Conservation (phyloP, 495 filamentous ascomycete species). For the Monascus purpureus region DNA sequence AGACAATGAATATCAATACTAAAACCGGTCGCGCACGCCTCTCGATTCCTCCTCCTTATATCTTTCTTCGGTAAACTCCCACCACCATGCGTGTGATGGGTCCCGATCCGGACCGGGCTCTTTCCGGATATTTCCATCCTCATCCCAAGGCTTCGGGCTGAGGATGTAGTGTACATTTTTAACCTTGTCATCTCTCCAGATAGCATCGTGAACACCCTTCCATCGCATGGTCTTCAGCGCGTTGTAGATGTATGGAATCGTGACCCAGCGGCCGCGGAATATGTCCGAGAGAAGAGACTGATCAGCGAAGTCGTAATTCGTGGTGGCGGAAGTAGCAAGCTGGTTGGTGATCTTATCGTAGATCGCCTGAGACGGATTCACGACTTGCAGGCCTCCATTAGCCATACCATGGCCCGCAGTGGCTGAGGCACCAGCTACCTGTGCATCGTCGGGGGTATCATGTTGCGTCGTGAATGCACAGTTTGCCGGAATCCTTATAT, state of each 20-base stretch:
- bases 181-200: constrained; percentile 55
- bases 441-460: constrained; percentile 32
- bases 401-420: constrained; percentile 40
- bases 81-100: constrained; percentile 46
- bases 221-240: constrained; percentile 56
- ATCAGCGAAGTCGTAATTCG: constrained; percentile 52
- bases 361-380: constrained; percentile 39
- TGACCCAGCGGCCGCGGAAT: constrained; percentile 47
- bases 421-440: constrained; percentile 30
- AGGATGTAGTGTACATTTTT: constrained; percentile 62
- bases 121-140: constrained; percentile 16
- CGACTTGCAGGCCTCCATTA: constrained; percentile 56
- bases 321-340: constrained; percentile 17
- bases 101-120: constrained; percentile 24
- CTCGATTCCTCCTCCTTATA: constrained; percentile 23
- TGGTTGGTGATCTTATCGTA: constrained; percentile 34
- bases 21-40: constrained; percentile 3
- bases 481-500: constrained; percentile 39
- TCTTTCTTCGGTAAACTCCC: constrained; percentile 34
- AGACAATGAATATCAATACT: not conserved
- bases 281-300: constrained; percentile 50
- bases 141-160: constrained; percentile 60
- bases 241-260: constrained; percentile 57
- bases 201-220: constrained; percentile 43
- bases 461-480: constrained; percentile 61